Evolutionary conservation across 2,329 filamentous ascomycete genomes (phyloP).

Genomic region (Emmonsia crescens): DNA sequence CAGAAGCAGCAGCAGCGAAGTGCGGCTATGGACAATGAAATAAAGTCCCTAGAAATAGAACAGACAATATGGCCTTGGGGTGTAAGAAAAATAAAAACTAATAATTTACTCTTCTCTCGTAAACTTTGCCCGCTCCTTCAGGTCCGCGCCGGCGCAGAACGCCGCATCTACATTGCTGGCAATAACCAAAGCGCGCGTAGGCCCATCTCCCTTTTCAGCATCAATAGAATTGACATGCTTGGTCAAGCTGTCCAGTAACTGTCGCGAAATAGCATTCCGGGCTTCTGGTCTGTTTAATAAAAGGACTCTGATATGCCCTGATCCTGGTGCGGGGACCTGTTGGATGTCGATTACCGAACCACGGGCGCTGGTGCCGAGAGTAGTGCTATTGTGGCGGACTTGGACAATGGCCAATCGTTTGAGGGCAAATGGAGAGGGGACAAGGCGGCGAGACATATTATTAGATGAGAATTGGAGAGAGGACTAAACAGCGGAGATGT

Average conservation of each 20-base stretch:
- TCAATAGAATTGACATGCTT: slow-evolving; percentile 63
- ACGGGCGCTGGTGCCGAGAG: slow-evolving; percentile 23
- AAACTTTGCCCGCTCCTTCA: slow-evolving; percentile 78
- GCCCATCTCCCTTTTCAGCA: slow-evolving; percentile 43
- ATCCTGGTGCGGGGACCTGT: slow-evolving; percentile 64
- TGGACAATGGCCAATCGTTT: slow-evolving; percentile 16
- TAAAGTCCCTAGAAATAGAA: neutral
- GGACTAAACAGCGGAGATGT: neutral
- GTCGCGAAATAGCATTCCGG: slow-evolving; percentile 81
- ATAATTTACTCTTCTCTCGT: slow-evolving; percentile 60
- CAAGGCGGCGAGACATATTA: slow-evolving; percentile 23
- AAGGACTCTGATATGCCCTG: slow-evolving; percentile 77
- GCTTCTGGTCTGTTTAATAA: slow-evolving; percentile 75
- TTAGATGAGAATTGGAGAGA: neutral
- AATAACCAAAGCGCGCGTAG: slow-evolving; percentile 70
- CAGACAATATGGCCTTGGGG: neutral
- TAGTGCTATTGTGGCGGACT: slow-evolving; percentile 22
- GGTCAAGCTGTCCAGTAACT: slow-evolving; percentile 61
- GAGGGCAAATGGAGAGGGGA: slow-evolving; percentile 16
- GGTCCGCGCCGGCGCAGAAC: slow-evolving; percentile 89
- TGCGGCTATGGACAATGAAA: neutral
- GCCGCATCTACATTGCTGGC: slow-evolving; percentile 74
- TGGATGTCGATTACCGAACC: slow-evolving; percentile 51
- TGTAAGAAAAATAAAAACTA: neutral
- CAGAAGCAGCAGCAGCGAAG: neutral